Base-by-base conservation (phyloP, 306 rosid genomes). In the Dryas drummondii region DNA sequence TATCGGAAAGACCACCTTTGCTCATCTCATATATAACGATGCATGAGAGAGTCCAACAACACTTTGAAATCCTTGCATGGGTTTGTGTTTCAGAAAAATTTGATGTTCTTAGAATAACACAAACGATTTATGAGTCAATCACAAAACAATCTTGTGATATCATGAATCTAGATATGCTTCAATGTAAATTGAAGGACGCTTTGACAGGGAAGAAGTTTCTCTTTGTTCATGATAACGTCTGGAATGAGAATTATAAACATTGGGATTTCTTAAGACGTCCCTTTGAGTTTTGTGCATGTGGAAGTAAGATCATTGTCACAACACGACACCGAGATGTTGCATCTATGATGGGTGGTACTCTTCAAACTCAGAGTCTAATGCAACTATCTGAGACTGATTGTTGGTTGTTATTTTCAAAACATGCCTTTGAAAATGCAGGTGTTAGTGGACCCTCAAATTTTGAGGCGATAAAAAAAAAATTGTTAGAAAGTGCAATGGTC, bases 241-340 rank as follows among this genome's bases (percentile, higher is more conserved):
- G 64, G 64, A 58, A 2, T 10, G 16, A 9, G 64, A 26, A 17
- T 8, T 0, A 26, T 9, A 10, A 0, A 3, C 7, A 58, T 14
- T 58, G 64, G 64, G 16, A 11, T 22, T 14, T 22, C 40, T 58
- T 58, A 1, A 58, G 63, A 3, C 7, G 15, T 19, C 63, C 63
- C 15, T 58, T 58, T 58, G 63, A 8, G 13, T 4, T 5, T 22
- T 15, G 41, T 3, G 40, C 1, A 9, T 3, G 1, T 26, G 42
- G 64, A 58, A 58, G 64, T 58, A 58, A 58, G 64, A 58, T 58
- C 64, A 58, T 58, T 22, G 40, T 58, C 42, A 58, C 64, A 4
- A 58, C 64, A 58, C 42, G 64, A 4, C 0, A 1, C 27, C 16
- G 8, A 58, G 4, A 3, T 10, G 64, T 58, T 4, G 41, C 16